Conservation (phyloP, 768 basidiomycete species). For the Russula lepida region DNA sequence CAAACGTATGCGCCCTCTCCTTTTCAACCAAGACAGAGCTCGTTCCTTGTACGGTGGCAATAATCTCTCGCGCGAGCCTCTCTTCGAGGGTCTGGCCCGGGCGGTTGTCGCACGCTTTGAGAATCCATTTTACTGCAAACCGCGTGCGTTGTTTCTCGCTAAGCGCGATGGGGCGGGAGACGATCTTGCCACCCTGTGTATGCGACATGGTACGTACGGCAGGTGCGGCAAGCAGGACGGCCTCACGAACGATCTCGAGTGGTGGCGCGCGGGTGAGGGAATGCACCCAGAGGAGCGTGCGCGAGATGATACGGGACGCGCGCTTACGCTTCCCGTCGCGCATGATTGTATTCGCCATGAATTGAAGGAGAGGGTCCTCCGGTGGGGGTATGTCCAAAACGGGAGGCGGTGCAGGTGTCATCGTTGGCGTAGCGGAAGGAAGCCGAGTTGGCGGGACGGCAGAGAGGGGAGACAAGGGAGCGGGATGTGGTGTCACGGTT, state of each 20-base stretch:
- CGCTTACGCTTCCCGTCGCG: constrained; percentile 54
- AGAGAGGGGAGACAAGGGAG: neutral
- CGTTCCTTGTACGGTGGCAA: constrained; percentile 58
- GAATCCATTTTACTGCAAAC: constrained; percentile 62
- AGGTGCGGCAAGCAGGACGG: constrained; percentile 61
- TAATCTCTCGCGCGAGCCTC: constrained; percentile 70
- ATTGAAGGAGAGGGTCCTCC: constrained; percentile 64
- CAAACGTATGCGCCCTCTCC: constrained; percentile 52
- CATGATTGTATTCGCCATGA: constrained; percentile 56
- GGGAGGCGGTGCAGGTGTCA: constrained; percentile 3
- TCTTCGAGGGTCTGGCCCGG: constrained; percentile 53
- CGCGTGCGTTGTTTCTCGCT: constrained; percentile 73
- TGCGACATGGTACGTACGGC: constrained; percentile 54
- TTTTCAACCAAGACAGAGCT: constrained; percentile 54
- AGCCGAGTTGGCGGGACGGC: neutral
- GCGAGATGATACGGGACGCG: constrained; percentile 46
- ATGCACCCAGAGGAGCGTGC: constrained; percentile 65
- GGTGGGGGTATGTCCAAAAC: constrained; percentile 55
- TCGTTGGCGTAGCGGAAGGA: neutral
- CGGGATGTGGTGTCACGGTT: neutral
- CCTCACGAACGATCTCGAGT: constrained; percentile 68
- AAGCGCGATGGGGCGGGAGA: constrained; percentile 60
- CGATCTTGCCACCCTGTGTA: constrained; percentile 56
- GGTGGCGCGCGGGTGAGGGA: constrained; percentile 70
- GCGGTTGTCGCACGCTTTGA: constrained; percentile 50